Conservation (phyloP, 1,284 basidiomycete genomes). For the Apiotrichum mycotoxinovorans region DNA sequence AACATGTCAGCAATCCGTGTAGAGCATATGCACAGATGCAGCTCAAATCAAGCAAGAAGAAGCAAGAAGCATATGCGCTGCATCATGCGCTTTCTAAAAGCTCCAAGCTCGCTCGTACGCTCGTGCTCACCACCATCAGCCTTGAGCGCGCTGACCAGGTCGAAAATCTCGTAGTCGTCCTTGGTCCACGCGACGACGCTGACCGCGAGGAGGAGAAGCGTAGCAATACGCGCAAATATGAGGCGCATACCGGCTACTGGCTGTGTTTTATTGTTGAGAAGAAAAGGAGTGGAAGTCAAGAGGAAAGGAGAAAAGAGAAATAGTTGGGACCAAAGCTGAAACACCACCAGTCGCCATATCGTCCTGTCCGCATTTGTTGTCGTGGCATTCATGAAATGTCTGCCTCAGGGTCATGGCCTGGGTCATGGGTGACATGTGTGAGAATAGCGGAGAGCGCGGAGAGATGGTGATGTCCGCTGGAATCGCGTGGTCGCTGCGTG, state of each 20-base stretch:
- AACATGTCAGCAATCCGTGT: not conserved
- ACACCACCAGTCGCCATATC: no score
- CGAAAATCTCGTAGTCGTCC: conserved; percentile 94
- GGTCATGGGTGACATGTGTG: no score
- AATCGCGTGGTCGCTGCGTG: not conserved
- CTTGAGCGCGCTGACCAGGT: conserved; percentile 82
- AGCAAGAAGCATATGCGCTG: no score
- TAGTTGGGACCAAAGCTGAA: not conserved
- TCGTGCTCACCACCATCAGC: conserved; percentile 63
- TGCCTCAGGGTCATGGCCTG: no score
- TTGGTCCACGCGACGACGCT: conserved; percentile 47
- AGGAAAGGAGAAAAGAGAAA: not conserved
- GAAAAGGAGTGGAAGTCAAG: not conserved
- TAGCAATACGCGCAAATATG: not conserved
- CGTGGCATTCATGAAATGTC: not conserved
- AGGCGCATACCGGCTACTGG: conserved; percentile 7
- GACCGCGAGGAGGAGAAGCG: conserved; percentile 14
- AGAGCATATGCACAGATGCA: no score
- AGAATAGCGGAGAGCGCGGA: no score
- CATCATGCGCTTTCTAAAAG: no score
- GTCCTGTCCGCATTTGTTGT: no score
- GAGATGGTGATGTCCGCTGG: no score
- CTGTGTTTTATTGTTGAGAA: not conserved
- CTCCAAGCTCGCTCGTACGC: no score
- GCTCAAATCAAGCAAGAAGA: no score